Base-by-base conservation (phyloP, 2,329 filamentous ascomycete species). In the Colletotrichum destructivum region DNA sequence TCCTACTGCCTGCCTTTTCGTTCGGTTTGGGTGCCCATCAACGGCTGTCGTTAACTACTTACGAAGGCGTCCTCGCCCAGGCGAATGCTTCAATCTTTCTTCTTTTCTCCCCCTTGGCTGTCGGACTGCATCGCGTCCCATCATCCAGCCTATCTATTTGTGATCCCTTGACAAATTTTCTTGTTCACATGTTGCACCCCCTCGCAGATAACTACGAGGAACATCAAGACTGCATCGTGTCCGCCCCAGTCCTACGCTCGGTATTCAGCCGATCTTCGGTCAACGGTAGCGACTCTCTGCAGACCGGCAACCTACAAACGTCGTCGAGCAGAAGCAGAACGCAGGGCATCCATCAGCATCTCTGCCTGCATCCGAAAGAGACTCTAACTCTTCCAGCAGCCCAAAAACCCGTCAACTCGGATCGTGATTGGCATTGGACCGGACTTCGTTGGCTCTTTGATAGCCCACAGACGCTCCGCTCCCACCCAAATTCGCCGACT, bases 401-500 rank as follows among this genome's bases (percentile, higher is more conserved):
- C 35, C 51, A 26, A 52, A n/a, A 47, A 63, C 51, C 69, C 69
- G 52, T 69, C 59, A 63, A 51, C 65, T 63, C 59, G 69, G 69
- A 62, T 69, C 69, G 60, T 59, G 69, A 62, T 63, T 69, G 69
- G 69, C 59, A 71, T 63, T 69, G 65, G 65, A 60, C 65, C 65
- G 47, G 57, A 69, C 69, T 63, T 55, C 52, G 52, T 62, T 71
- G 69, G 69, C 59, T 71, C 59, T 68, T 31, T 65, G 69, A 69
- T 63, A 71, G 65, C 65, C 65, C 69, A 71, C 65, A 71, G 69
- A 69, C 69, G 57, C 65, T 71, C 59, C 69, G 57, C 65, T 71
- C 69, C 64, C 69, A 68, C 64, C 46, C 69, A 71, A 68, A 69
- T 60, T 71, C 69, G 69, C 69, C 69, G 69, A 69, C 64, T 40